These are phyloP conservation scores for Ascochyta koolunga DNA, from an alignment of 2,329 filamentous ascomycete species.

Conservation along the genomic window DNA sequence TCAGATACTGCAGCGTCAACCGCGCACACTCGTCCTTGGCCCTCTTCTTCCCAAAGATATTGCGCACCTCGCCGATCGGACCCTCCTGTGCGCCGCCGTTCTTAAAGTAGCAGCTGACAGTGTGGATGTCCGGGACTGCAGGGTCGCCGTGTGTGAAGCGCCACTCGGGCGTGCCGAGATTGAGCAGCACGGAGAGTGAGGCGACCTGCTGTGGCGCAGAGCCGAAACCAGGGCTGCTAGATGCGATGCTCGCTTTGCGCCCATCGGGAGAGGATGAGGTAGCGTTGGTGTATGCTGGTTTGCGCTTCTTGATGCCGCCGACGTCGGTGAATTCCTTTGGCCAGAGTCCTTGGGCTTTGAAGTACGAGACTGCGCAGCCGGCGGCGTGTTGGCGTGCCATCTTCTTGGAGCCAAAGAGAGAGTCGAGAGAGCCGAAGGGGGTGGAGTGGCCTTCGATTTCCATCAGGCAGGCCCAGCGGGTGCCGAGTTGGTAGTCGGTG, in stretches of 20 bases:
- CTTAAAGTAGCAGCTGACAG: slow-evolving; percentile 45
- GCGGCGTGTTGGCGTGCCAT: slow-evolving; percentile 51
- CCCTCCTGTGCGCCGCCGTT: slow-evolving; percentile 27
- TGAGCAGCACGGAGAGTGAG: slow-evolving; percentile 25
- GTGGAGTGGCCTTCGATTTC: slow-evolving; percentile 29
- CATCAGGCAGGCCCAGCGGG: slow-evolving; percentile 39
- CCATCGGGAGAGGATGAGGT: neutral
- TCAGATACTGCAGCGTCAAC: slow-evolving; percentile 48
- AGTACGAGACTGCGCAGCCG: slow-evolving; percentile 49
- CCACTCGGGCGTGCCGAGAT: slow-evolving; percentile 33
- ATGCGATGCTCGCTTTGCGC: neutral
- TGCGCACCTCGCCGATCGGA: slow-evolving; percentile 50
- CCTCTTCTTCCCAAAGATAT: slow-evolving; percentile 56
- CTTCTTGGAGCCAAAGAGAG: slow-evolving; percentile 49
- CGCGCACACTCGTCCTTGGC: slow-evolving; percentile 58
- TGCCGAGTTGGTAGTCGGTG: slow-evolving; percentile 43
- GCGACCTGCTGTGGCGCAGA: slow-evolving; percentile 28
- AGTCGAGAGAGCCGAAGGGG: slow-evolving; percentile 45
- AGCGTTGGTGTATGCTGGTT: neutral
- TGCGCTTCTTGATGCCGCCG: slow-evolving; percentile 44
- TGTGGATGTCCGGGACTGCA: slow-evolving; percentile 38
- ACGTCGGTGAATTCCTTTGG: slow-evolving; percentile 23
- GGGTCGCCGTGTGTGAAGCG: slow-evolving; percentile 9
- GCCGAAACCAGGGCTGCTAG: neutral
- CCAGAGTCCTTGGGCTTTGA: slow-evolving; percentile 46